Evolutionary conservation across 1,284 basidiomycete species (phyloP), one percentile per base, ranked within the genome.

Genomic region (Malassezia obtusa): DNA sequence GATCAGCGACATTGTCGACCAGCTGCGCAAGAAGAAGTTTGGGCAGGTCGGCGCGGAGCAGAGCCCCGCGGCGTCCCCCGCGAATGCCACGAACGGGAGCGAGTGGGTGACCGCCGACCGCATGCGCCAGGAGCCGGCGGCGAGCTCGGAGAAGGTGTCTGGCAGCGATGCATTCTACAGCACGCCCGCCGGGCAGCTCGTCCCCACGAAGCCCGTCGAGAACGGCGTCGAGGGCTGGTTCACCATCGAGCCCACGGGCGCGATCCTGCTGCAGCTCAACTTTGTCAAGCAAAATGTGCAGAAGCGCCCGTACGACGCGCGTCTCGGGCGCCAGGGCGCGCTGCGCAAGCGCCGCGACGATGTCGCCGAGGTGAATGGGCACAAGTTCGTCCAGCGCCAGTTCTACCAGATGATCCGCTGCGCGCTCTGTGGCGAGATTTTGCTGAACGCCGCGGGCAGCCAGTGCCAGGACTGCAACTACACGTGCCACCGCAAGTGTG

Each of bases 401-500:
- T 99, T 99, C 79, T 98, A 96, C 77, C 91, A 95, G 76, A 73
- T 76, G 53, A 94, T 99, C 79, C 82, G 95, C 52, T 98, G 94
- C 75, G 94, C 94, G 1, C 89, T 95, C 74, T 99, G 94, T 78
- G 86, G 84, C 76, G 92, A 98, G 69, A 94, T 98, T 78, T 79
- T 98, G 62, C 85, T 96, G 74, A 96, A 98, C 60, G 94, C 90
- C 3, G 81, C 88, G 55, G 94, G 94, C 8, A 96, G 92, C 77
- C 92, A 96, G 77, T 99, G 94, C 78, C 92, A 98, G 73, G 94
- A 99, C 75, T 99, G 94, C 76, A 84, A 89, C 60, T 99, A 96
- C 75, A 89, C 89, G 5, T 98, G 94, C 76, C 94, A 99, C 80
- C 94, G 91, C 79, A 95, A 94, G 75, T 99, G 71, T 31, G 94